Percentiles rank a stretch among this genome's conserved stretches.
phyloP scores from a whole-genome alignment of 352 stramenopile species.

The Globisporangium canariense region DNA sequence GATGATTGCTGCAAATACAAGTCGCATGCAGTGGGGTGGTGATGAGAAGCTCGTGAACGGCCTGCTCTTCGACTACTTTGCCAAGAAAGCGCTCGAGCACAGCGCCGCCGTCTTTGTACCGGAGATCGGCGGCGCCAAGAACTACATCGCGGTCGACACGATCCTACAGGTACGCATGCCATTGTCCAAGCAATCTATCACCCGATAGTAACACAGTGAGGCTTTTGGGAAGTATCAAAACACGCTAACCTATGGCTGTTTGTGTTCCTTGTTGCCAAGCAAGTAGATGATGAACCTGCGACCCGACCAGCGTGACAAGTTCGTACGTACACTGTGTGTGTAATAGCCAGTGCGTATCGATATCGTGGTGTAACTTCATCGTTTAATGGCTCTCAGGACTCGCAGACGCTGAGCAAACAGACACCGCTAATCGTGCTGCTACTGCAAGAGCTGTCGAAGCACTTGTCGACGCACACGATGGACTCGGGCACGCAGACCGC shows the following conservation, averaged over 20 bases:
- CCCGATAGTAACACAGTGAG: no score
- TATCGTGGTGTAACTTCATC: not conserved
- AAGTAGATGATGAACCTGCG: slow-evolving; percentile 35
- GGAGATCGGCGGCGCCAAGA: slow-evolving; percentile 49
- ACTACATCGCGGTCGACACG: slow-evolving; percentile 38
- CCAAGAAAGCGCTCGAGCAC: slow-evolving; percentile 46
- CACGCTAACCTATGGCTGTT: no score
- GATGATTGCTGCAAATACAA: not conserved
- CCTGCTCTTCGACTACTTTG: slow-evolving; percentile 57
- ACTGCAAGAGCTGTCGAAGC: slow-evolving; percentile 32
- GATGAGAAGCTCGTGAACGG: slow-evolving; percentile 59
- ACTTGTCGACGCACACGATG: slow-evolving; percentile 34
- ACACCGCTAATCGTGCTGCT: slow-evolving; percentile 33
- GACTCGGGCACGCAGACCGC: slow-evolving; percentile 50
- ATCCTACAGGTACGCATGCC: slow-evolving; percentile 32
- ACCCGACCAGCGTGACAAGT: slow-evolving; percentile 20
- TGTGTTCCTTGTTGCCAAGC: no score
- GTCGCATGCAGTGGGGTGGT: slow-evolving; percentile 21
- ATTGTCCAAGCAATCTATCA: not conserved
- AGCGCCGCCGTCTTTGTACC: slow-evolving; percentile 66
- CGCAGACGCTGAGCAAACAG: slow-evolving; percentile 16
- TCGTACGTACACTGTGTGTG: slow-evolving; percentile 22
- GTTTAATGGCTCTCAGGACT: slow-evolving; percentile 14
- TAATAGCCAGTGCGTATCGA: not conserved
- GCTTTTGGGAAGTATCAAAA: no score